Conservation (phyloP, 768 basidiomycete species). For the Phylloporus sp. region DNA sequence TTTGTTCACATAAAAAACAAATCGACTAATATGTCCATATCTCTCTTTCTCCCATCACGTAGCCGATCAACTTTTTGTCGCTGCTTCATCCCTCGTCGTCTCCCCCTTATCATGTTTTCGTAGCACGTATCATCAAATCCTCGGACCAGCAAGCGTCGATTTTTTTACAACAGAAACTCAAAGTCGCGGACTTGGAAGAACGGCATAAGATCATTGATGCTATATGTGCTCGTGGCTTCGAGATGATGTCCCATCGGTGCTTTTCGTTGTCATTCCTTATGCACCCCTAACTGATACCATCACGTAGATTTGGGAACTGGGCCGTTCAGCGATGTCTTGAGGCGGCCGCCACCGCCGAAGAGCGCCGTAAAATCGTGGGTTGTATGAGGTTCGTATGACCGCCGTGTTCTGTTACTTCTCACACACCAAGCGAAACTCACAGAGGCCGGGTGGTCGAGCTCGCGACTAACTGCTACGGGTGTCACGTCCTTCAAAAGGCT, state of each 20-base stretch:
- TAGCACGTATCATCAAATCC: conserved; percentile 81
- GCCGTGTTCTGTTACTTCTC: conserved; percentile 3
- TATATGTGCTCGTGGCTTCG: conserved; percentile 77
- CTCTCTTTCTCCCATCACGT: conserved; percentile 3
- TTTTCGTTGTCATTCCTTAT: not conserved
- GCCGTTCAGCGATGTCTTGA: conserved; percentile 86
- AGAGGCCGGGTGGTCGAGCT: conserved; percentile 84
- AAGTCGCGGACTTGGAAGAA: conserved; percentile 76
- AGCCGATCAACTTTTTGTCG: conserved; percentile 90
- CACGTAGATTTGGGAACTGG: conserved; percentile 82
- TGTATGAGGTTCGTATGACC: conserved; percentile 67
- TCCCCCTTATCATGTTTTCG: conserved; percentile 79
- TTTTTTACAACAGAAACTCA: conserved; percentile 86
- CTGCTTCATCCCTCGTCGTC: conserved; percentile 81
- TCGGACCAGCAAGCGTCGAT: conserved; percentile 91
- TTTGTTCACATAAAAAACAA: conserved; percentile 3
- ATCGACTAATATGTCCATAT: conserved; percentile 16
- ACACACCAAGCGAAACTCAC: conserved; percentile 1
- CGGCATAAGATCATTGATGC: conserved; percentile 83
- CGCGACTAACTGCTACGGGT: conserved; percentile 86
- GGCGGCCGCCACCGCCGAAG: conserved; percentile 68
- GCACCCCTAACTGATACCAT: conserved; percentile 5
- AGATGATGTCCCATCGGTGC: conserved; percentile 90
- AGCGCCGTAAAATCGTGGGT: conserved; percentile 74
- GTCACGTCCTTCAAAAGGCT: conserved; percentile 86